These are phyloP conservation scores for Linum lewisii DNA, from an alignment of 345 rosid species.

Conservation along the genomic window DNA sequence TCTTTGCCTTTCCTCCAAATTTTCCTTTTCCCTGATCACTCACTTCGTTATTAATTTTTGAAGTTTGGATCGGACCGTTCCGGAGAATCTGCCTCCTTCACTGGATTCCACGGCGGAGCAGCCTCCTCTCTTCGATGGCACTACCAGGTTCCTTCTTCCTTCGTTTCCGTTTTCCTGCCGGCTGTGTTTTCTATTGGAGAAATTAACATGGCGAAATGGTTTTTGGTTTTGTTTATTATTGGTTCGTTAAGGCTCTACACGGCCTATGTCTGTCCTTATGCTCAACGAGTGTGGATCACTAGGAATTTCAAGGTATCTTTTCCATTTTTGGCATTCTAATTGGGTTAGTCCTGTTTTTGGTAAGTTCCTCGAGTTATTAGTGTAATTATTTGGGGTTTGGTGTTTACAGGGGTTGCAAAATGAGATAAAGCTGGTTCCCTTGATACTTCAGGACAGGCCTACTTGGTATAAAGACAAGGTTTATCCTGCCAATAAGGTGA, in stretches of 20 bases:
- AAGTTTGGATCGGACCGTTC: constrained; percentile 24
- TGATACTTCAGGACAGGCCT: constrained; percentile 69
- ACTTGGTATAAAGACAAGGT: constrained; percentile 88
- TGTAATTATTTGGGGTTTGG: constrained; percentile 2
- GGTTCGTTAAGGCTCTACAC: constrained; percentile 48
- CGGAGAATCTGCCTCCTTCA: constrained; percentile 38
- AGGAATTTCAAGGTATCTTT: constrained; percentile 67
- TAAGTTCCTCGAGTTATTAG: not conserved
- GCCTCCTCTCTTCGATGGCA: constrained; percentile 70
- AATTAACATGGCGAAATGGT: not conserved
- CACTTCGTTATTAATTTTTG: not conserved
- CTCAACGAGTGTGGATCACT: constrained; percentile 94
- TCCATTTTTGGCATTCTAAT: not conserved
- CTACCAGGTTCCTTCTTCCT: constrained; percentile 39
- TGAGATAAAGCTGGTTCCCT: constrained; percentile 63
- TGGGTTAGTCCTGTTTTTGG: not conserved
- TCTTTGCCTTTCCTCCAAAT: not conserved
- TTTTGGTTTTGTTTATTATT: not conserved
- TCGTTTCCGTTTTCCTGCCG: not conserved
- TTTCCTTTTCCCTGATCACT: not conserved
- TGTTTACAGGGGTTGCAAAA: constrained; percentile 66
- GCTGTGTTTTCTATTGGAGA: not conserved
- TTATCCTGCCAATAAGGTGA: constrained; percentile 69
- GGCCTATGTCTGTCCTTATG: constrained; percentile 53
- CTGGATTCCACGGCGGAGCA: constrained; percentile 49